A percentile compares a stretch with the other conserved stretches of the same genome.
Conservation (phyloP, 2,329 filamentous ascomycete species). For the Xylariaceae sp. region DNA sequence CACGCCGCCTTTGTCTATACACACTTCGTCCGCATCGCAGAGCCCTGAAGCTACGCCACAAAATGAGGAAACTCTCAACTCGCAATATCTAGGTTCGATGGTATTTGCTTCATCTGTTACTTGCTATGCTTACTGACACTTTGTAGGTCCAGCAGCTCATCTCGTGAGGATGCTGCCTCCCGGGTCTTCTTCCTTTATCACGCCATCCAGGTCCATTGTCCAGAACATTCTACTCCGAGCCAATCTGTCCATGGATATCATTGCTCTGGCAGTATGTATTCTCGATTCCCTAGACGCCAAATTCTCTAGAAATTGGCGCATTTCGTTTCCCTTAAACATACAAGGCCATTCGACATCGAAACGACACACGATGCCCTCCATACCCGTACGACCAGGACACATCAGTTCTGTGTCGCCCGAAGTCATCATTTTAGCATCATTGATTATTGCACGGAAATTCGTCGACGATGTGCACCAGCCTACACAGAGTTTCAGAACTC, state of each 20-base stretch:
- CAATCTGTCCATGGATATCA: slow-evolving; percentile 56
- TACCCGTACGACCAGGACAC: slow-evolving; percentile 39
- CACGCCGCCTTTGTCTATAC: slow-evolving; percentile 60
- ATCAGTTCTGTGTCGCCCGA: slow-evolving; percentile 62
- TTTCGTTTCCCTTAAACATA: slow-evolving; percentile 51
- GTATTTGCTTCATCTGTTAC: slow-evolving; percentile 12
- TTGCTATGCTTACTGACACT: slow-evolving; percentile 9
- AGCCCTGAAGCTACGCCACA: slow-evolving; percentile 43
- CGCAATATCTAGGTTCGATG: slow-evolving; percentile 40
- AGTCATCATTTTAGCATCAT: slow-evolving; percentile 59
- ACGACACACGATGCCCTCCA: slow-evolving; percentile 47
- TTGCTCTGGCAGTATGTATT: slow-evolving; percentile 65
- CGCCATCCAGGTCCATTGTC: slow-evolving; percentile 56
- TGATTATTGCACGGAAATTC: slow-evolving; percentile 66
- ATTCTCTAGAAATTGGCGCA: slow-evolving; percentile 62
- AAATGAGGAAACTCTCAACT: slow-evolving; percentile 44
- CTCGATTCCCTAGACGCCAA: slow-evolving; percentile 62
- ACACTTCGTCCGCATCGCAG: slow-evolving; percentile 42
- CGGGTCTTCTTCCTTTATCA: slow-evolving; percentile 58
- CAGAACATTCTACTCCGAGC: slow-evolving; percentile 60
- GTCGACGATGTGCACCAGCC: slow-evolving; percentile 57
- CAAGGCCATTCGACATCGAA: slow-evolving; percentile 23
- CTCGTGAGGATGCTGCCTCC: slow-evolving; percentile 65
- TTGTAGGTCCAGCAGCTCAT: slow-evolving; percentile 61
- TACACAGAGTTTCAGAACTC: slow-evolving; percentile 50